Conservation (phyloP, 2,329 filamentous ascomycete genomes). For the Calycina marina region DNA sequence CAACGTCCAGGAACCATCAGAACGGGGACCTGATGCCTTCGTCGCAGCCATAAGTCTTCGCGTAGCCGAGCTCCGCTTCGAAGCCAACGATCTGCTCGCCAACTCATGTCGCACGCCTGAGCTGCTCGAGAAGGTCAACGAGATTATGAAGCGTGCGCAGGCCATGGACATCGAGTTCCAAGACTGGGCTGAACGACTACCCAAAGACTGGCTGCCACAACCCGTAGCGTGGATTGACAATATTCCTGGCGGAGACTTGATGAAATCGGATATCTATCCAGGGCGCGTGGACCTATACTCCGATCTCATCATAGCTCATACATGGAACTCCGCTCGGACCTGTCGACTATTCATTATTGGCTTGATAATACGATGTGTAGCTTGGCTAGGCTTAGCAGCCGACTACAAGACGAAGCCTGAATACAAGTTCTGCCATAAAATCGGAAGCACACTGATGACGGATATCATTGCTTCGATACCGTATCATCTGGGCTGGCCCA, state of each 20-base stretch:
- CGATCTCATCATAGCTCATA: conserved; percentile 42
- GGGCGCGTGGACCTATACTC: conserved; percentile 44
- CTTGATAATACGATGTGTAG: conserved; percentile 41
- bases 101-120: conserved; percentile 31
- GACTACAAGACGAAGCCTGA: conserved; percentile 49
- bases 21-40: conserved; percentile 30
- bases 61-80: conserved; percentile 39
- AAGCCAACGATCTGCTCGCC: conserved; percentile 35
- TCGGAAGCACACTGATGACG: conserved; percentile 36
- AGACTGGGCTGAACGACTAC: conserved; percentile 35
- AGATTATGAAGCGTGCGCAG: conserved; percentile 37
- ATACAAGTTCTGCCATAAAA: conserved; percentile 38
- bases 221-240: conserved; percentile 43
- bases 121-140: conserved; percentile 34
- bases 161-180: conserved; percentile 36
- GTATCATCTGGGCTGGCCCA: conserved; percentile 45
- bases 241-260: conserved; percentile 35
- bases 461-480: conserved; percentile 48
- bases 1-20: conserved; percentile 31
- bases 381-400: conserved; percentile 43
- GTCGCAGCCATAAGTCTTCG: conserved; percentile 32
- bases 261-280: conserved; percentile 40
- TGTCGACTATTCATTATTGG: conserved; percentile 39
- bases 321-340: conserved; percentile 41
- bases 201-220: conserved; percentile 34